Percentiles rank a stretch among this genome's conserved stretches.
These are phyloP conservation scores for Yamadazyma mexicana DNA, from an alignment of 1,139 yeast species.

Conservation along the genomic window DNA sequence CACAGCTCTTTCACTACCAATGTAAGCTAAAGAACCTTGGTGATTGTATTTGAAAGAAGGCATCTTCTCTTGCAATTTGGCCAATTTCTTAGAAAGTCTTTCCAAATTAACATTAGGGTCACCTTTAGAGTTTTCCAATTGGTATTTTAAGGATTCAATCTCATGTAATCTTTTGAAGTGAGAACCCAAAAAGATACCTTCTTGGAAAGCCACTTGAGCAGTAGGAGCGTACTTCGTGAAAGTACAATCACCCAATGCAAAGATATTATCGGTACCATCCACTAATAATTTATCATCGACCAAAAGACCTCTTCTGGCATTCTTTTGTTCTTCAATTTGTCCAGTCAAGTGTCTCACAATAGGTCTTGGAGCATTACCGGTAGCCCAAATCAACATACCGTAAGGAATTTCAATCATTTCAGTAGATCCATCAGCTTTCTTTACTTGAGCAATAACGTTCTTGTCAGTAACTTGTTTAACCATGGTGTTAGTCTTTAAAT, in stretches of 20 bases:
- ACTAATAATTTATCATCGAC: conserved; percentile 82
- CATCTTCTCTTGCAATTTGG: conserved; percentile 44
- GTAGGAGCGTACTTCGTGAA: conserved; percentile 91
- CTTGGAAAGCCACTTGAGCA: conserved; percentile 96
- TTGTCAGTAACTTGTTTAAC: conserved; percentile 79
- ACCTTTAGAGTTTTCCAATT: conserved; percentile 27
- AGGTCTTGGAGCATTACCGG: conserved; percentile 90
- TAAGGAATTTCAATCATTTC: conserved; percentile 67
- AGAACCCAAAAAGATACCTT: conserved; percentile 78
- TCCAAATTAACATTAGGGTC: conserved; percentile 35
- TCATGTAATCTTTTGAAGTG: conserved; percentile 69
- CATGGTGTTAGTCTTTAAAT: conserved; percentile 79
- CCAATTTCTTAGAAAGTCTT: conserved; percentile 40
- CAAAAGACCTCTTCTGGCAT: conserved; percentile 85
- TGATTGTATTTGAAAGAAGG: conserved; percentile 64
- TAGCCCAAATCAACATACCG: conserved; percentile 95
- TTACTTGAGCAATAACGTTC: conserved; percentile 68
- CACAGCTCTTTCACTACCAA: conserved; percentile 90
- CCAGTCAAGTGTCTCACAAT: conserved; percentile 67
- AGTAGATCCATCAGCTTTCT: conserved; percentile 58
- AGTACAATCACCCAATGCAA: conserved; percentile 93
- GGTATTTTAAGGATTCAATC: conserved; percentile 58
- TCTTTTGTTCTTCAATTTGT: conserved; percentile 77
- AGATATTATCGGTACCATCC: conserved; percentile 81
- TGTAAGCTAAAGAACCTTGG: conserved; percentile 77